Base-by-base conservation (phyloP, 2,329 filamentous ascomycete genomes). In the Fusarium brevicatenulatum region DNA sequence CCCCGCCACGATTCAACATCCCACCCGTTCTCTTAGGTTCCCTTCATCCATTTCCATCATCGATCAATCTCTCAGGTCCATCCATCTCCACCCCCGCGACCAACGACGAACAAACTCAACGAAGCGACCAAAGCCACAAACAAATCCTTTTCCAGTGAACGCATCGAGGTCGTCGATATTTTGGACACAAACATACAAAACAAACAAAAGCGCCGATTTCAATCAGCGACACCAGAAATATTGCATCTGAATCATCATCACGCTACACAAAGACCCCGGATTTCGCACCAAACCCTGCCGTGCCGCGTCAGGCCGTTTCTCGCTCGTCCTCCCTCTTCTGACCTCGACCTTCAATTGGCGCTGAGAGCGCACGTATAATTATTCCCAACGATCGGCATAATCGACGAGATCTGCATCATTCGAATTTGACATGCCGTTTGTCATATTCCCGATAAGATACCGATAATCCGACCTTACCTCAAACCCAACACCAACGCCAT, bases 21-120 rank as follows among this genome's bases (percentile, higher is more conserved):
- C 66, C 58, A 70, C 59, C 58, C 25, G 43, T 70, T 66, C 61
- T 58, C 58, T 71, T 52, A 36, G n/a, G 49, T 52, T 70, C 66
- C 62, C 52, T 73, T 71, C 40, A 34, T 68, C 64, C 70, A 72
- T 66, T 54, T 44, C 64, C 60, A 46, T 57, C 69, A 71, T 62
- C 58, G 52, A 52, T 71, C 57, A 30, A 42, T 65, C 53, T 59
- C 70, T 49, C 28, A 44, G 39, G n/a, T 44, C 32, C 55, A 63
- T 56, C 32, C 55, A 70, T 64, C 71, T 71, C 63, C 71, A 73
- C 57, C 71, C 58, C 71, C 71, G 63, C 67, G 71, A 73, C 71
- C 59, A 46, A 62, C 63, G 40, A 73, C 63, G 67, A 73, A 37
- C 36, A 63, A 60, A 68, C 61, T 44, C 44, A 44, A 46, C 23